Evolutionary conservation across 2,329 filamentous ascomycete genomes (phyloP).

Genomic region (Alternaria triticina): DNA sequence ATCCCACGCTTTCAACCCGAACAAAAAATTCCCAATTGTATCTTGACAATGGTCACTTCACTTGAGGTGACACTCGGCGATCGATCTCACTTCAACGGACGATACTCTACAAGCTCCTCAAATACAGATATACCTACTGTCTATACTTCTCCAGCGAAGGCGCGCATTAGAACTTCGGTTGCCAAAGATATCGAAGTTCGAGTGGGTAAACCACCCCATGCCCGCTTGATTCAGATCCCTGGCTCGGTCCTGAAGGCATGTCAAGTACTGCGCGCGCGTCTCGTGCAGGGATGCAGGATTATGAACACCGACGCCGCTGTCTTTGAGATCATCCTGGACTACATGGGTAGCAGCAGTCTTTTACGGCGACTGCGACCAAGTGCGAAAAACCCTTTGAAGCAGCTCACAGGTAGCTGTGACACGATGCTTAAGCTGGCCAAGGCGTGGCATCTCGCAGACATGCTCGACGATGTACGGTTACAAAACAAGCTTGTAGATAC

Average conservation of each 20-base stretch:
- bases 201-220: slow-evolving; percentile 6
- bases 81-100: not conserved
- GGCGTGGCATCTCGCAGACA: slow-evolving; percentile 19
- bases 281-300: slow-evolving; percentile 4
- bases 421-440: slow-evolving; percentile 19
- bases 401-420: slow-evolving; percentile 7
- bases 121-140: not conserved
- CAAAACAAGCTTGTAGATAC: slow-evolving; percentile 20
- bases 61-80: not conserved
- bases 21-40: no score
- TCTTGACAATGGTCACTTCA: not conserved
- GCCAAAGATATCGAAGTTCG: not conserved
- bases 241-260: not conserved
- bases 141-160: not conserved
- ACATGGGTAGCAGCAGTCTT: not conserved
- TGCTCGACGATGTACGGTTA: slow-evolving; percentile 12
- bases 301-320: slow-evolving; percentile 6
- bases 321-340: slow-evolving; percentile 10
- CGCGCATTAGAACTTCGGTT: not conserved
- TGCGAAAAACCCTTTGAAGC: not conserved
- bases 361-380: not conserved
- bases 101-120: not conserved
- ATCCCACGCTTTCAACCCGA: not conserved
- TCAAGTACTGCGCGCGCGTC: not conserved
- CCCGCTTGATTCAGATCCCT: not conserved